Percentiles rank a stretch among this genome's conserved stretches.
phyloP scores from a whole-genome alignment of 2,329 filamentous ascomycete genomes.

The Verticillium longisporum region DNA sequence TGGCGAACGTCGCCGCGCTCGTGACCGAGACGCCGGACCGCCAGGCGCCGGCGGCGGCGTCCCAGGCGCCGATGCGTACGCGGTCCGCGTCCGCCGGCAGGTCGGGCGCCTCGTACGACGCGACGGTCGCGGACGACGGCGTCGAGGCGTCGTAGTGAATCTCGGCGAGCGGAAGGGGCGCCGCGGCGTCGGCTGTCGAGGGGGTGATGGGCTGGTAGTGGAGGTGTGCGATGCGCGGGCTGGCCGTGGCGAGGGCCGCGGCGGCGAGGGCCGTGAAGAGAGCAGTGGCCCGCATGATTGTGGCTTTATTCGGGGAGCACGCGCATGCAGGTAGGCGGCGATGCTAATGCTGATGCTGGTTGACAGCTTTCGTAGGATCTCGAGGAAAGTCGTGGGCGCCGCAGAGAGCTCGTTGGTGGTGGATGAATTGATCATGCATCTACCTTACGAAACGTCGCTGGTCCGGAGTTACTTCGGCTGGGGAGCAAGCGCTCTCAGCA shows the following conservation, averaged over 20 bases:
- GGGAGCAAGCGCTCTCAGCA: too few relatives aligned
- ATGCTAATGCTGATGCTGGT: background rate
- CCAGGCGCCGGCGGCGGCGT: slow-evolving; percentile 40
- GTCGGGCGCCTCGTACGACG: slow-evolving; percentile 51
- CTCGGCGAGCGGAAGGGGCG: slow-evolving; percentile 44
- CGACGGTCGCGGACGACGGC: slow-evolving; percentile 35
- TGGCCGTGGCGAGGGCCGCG: slow-evolving; percentile 29
- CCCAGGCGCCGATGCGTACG: slow-evolving; percentile 53
- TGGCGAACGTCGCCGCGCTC: slow-evolving; percentile 49
- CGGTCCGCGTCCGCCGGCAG: slow-evolving; percentile 37
- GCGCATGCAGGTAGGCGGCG: background rate
- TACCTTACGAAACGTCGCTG: background rate
- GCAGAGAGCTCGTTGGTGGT: too few relatives aligned
- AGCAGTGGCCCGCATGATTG: slow-evolving; percentile 32
- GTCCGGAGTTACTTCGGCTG: background rate
- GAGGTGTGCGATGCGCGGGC: slow-evolving; percentile 40
- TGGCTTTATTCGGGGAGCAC: background rate
- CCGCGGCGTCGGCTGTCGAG: slow-evolving; percentile 15
- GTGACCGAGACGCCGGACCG: slow-evolving; percentile 48
- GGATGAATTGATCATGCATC: too few relatives aligned
- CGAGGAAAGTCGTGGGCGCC: background rate
- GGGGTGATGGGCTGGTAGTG: slow-evolving; percentile 45
- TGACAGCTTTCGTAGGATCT: background rate
- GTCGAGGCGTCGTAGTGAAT: slow-evolving; percentile 46
- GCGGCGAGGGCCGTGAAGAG: slow-evolving; percentile 36